These are phyloP conservation scores for Lactarius tabidus DNA, from an alignment of 768 basidiomycete species.

Conservation along the genomic window DNA sequence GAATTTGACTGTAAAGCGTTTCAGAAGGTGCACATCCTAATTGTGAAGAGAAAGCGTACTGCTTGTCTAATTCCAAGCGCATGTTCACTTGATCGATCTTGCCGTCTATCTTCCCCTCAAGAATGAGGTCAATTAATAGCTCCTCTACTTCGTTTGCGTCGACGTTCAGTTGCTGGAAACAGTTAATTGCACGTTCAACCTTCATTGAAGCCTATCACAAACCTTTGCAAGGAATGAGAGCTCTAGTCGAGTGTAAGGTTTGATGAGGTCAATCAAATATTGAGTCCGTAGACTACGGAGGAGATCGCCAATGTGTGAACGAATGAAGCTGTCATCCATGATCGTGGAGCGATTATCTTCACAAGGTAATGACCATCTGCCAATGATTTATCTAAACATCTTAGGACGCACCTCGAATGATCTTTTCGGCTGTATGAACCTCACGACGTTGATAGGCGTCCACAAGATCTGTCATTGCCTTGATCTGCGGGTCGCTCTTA, in stretches of 20 bases:
- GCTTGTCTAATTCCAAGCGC: conserved; percentile 83
- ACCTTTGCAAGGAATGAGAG: conserved; percentile 91
- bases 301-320: conserved; percentile 93
- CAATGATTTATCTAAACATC: background rate
- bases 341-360: conserved; percentile 92
- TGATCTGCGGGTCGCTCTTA: conserved; percentile 94
- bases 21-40: conserved; percentile 14
- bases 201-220: conserved; percentile 17
- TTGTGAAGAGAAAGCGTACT: conserved; percentile 45
- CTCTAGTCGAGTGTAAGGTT: conserved; percentile 94
- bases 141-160: conserved; percentile 89
- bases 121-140: conserved; percentile 85
- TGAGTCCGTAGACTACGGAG: conserved; percentile 91
- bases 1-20: conserved; percentile 57
- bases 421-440: conserved; percentile 96
- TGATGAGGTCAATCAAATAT: conserved; percentile 96
- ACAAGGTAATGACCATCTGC: background rate
- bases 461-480: conserved; percentile 96
- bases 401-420: conserved; percentile 64
- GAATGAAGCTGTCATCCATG: conserved; percentile 94
- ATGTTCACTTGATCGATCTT: conserved; percentile 96
- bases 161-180: conserved; percentile 92
- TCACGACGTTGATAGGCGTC: conserved; percentile 95
- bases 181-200: background rate
- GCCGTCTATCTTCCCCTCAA: conserved; percentile 97